These are phyloP conservation scores for Curvularia hawaiiensis DNA, from an alignment of 2,329 filamentous ascomycete species.

Conservation along the genomic window DNA sequence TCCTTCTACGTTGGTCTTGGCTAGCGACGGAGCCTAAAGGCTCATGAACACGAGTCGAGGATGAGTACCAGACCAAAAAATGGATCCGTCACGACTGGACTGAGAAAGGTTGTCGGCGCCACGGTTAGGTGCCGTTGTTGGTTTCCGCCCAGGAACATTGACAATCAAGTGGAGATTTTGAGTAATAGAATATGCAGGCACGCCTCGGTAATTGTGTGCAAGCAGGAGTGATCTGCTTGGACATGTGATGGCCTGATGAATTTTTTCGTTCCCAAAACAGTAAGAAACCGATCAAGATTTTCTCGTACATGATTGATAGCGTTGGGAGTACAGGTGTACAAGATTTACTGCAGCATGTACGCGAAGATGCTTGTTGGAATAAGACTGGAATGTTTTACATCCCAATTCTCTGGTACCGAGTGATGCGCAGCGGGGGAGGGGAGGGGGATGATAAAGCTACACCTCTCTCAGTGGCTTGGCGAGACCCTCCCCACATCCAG, in stretches of 20 bases:
- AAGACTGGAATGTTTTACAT: conserved; percentile 1
- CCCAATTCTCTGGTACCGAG: conserved; percentile 8
- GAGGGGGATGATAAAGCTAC: conserved; percentile 1
- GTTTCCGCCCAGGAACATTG: not conserved
- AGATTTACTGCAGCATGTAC: not conserved
- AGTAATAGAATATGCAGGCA: conserved; percentile 4
- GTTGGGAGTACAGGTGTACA: not conserved
- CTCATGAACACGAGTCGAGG: conserved; percentile 6
- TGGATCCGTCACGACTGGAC: not conserved
- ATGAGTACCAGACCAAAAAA: conserved; percentile 6
- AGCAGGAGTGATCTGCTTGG: not conserved
- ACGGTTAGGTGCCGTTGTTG: conserved; percentile 6
- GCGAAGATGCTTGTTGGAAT: not conserved
- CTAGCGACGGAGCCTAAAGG: not conserved
- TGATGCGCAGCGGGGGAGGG: conserved; percentile 10
- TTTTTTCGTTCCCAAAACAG: not conserved
- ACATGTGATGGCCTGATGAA: conserved; percentile 3
- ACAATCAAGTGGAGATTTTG: conserved; percentile 1
- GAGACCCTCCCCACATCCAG: not conserved
- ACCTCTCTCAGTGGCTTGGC: conserved; percentile 1
- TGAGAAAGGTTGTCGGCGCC: conserved; percentile 5
- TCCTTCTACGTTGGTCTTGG: conserved; percentile 9
- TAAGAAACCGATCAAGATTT: not conserved
- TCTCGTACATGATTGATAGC: not conserved
- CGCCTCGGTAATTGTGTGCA: conserved; percentile 1